Evolutionary conservation across 495 filamentous ascomycete genomes (phyloP), one percentile per base, ranked within the genome.

Genomic region (Penicillium tannophilum): DNA sequence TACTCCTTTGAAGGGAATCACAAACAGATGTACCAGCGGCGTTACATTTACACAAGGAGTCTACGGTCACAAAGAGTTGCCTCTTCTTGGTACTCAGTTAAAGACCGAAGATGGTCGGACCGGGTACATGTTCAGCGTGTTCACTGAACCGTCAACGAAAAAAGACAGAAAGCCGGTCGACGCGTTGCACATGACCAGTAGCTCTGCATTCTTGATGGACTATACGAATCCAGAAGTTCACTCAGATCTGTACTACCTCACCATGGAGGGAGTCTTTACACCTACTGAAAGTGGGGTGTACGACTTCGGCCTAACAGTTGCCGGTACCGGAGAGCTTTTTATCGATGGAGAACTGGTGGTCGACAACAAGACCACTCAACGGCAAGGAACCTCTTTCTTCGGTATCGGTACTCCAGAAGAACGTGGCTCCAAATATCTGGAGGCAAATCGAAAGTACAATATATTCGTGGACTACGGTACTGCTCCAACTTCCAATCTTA

Each of bases 301-400:
- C 62, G 86, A 87, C 23, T 84, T 93, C 54, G 86, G 88, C 6
- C 83, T 90, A 58, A 86, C 86, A 53, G 86, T 85, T n/a, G 79
- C 86, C 20, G 90, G 90, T 0, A 87, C 88, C 0, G 88, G 86
- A 9, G 81, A 79, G 60, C 72, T 92, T 4, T 88, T 82, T 50
- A 73, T 93, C 24, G 77, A 92, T 64, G 88, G 83, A 24, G 73
- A 86, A 57, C 67, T 90, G 10, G 75, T 89, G n/a, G 82, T 93
- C 49, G 84, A 93, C 66, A 86, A 88, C 60, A 63, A 73, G 26
- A 74, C 75, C 39, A 76, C 76, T 43, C 83, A 89, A 69, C 76
- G 64, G 43, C 70, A 78, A 58, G 86, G 86, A 47, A 73, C 76
- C 3, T 67, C 78, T 42, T 84, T 90, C 72, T 81, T 88, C 46